Evolutionary conservation across 495 filamentous ascomycete genomes (phyloP).

Genomic region (Penicillium subrubescens): DNA sequence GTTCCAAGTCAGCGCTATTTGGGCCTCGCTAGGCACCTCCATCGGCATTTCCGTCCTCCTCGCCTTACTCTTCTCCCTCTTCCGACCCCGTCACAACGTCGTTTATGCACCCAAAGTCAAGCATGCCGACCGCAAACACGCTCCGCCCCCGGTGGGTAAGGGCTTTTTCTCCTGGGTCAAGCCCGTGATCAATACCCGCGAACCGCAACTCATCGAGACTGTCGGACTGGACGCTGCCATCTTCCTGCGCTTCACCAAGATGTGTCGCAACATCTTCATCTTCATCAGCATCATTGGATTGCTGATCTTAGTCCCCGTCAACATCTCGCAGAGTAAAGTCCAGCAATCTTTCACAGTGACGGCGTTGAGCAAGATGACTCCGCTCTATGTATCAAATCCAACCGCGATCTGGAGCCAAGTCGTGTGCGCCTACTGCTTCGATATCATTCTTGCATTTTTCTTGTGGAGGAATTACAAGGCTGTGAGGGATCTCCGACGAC

Average conservation of each 20-base stretch:
- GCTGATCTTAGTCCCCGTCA: conserved; percentile 80
- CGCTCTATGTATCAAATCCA: conserved; percentile 43
- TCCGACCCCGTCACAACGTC: conserved; percentile 85
- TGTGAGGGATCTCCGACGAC: conserved; percentile 67
- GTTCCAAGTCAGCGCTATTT: conserved; percentile 67
- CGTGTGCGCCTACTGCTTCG: conserved; percentile 75
- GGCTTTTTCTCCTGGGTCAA: conserved; percentile 82
- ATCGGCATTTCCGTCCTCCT: conserved; percentile 70
- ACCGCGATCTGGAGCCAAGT: conserved; percentile 77
- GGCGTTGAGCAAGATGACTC: conserved; percentile 56
- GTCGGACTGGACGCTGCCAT: conserved; percentile 89
- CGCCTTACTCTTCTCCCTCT: conserved; percentile 77
- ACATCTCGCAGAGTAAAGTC: conserved; percentile 57
- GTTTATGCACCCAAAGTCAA: conserved; percentile 96
- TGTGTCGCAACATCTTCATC: conserved; percentile 91
- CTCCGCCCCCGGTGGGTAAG: conserved; percentile 87
- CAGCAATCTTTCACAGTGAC: conserved; percentile 24
- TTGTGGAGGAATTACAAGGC: conserved; percentile 88
- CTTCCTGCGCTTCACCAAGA: conserved; percentile 84
- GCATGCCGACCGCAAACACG: conserved; percentile 87
- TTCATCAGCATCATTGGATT: conserved; percentile 73
- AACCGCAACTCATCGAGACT: conserved; percentile 72
- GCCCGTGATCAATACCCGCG: conserved; percentile 75
- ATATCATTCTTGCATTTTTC: conserved; percentile 74
- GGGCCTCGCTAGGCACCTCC: conserved; percentile 82